Evolutionary conservation across 345 rosid genomes (phyloP), one percentile per base, ranked within the genome.

Genomic region (Citrus glauca): DNA sequence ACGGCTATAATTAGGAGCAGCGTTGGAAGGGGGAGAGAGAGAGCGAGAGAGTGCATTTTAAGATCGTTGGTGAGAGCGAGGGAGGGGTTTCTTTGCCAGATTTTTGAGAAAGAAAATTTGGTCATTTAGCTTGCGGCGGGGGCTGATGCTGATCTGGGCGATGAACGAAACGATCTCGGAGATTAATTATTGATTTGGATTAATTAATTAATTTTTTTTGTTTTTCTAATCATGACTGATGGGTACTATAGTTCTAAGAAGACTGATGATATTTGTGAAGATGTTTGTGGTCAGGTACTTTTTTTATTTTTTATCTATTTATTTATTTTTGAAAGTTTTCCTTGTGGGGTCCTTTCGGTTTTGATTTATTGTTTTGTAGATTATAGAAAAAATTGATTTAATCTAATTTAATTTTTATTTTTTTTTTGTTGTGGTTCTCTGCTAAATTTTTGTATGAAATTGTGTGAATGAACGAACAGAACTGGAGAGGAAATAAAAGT

Each of bases 171-270:
- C 50, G 16, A 45, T 45, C 50, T 45, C 17, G 50, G 50, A 45
- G 50, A 45, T 45, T 45, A 45, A 45, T 45, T 11, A 45, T 45
- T 53, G 16, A 53, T 53, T 53, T 53, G 57, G 57, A 66, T 65
- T 55, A 45, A 53, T 61, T 64, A 7, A 37, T 35, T 33, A 33
- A 32, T 28, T 40, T 17, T 19, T n/a, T 35, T 28, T 11, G 24
- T 37, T 67, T 27, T n/a, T 45, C 14, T 50, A 88, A 86, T 75
- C 90, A 93, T 93, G 97, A 77, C 87, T 55, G 91, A 87, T 76
- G 94, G 91, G 66, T 89, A 90, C 77, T 90, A 84, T 80, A 90
- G 78, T 86, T 95, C 94, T 55, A 95, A 95, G 93, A 95, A 95
- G 85, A 89, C 98, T 65, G 98, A 93, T 82, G 97, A 88, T 83